Conservation (phyloP, 768 basidiomycete genomes). For the Cyclocybe cylindracea region DNA sequence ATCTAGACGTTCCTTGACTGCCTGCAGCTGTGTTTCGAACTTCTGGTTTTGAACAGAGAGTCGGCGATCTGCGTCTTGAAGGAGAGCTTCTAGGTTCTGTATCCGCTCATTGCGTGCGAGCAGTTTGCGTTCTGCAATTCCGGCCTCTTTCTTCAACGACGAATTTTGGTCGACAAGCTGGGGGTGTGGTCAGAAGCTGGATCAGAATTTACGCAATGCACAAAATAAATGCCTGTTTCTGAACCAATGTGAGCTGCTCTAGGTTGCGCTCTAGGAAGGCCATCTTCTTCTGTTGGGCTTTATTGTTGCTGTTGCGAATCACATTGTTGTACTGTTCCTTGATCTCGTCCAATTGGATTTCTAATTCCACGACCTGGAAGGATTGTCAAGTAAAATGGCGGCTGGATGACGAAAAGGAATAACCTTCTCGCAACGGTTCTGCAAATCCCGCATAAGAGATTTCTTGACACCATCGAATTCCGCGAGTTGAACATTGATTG, state of each 20-base stretch:
- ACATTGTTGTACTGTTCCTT: constrained; percentile 99
- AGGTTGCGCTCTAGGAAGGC: constrained; percentile 96
- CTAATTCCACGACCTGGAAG: constrained; percentile 91
- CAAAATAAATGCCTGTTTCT: constrained; percentile 76
- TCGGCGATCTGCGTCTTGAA: constrained; percentile 93
- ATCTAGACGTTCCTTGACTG: constrained; percentile 88
- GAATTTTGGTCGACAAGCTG: constrained; percentile 99
- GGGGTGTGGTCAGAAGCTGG: constrained; percentile 6
- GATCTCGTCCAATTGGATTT: constrained; percentile 98
- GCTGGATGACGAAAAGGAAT: constrained; percentile 11
- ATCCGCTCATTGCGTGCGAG: constrained; percentile 97
- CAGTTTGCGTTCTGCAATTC: constrained; percentile 94
- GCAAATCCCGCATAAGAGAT: constrained; percentile 96
- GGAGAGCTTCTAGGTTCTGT: constrained; percentile 89
- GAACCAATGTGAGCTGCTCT: constrained; percentile 91
- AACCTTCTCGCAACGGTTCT: constrained; percentile 99
- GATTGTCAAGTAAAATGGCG: constrained; percentile 3
- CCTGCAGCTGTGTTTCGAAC: constrained; percentile 91
- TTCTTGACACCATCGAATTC: constrained; percentile 99
- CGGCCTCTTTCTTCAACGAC: constrained; percentile 94
- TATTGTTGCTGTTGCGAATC: constrained; percentile 96
- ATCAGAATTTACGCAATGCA: constrained; percentile 12
- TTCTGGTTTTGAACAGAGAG: constrained; percentile 93
- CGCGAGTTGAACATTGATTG: constrained; percentile 95
- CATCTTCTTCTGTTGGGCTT: constrained; percentile 99